Evolutionary conservation across 1,139 yeast species (phyloP), one percentile per base, ranked within the genome.

Genomic region (Pichia sp.): DNA sequence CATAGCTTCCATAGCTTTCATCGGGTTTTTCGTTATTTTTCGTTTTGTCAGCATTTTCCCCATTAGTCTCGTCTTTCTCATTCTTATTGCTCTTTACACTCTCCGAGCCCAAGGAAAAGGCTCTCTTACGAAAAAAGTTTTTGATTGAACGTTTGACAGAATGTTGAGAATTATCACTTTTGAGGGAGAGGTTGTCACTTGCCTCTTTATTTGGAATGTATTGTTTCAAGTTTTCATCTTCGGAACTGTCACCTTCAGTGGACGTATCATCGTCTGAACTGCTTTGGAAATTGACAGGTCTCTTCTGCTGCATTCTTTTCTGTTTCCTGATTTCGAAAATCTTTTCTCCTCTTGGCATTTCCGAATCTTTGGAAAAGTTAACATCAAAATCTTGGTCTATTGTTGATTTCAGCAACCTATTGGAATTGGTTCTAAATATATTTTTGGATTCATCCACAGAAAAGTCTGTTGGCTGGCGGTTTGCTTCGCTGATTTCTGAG

Each of bases 341-440:
- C 19, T 45, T 45, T 29, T 43, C 34, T 2, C 56, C 59, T 15
- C 38, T 44, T 23, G 50, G n/a, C 45, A 40, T 50, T n/a, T 42
- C 31, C 3, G 59, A 51, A 51, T 64, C 69, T 32, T 59, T 59
- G 30, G 58, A 64, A 48, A 66, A 67, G 47, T 66, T 70, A 2
- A 61, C 58, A 54, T 68, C 68, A 41, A 68, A 67, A 54, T 67
- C 70, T 42, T 60, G 58, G 45, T 59, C 61, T 49, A 65, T 59
- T 31, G 58, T 53, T 8, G 54, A 41, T 36, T 31, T 53, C 8
- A 44, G 13, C 15, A 31, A 31, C 8, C 8, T 41, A 26, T 31
- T 38, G 10, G 19, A 19, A 16, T 31, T 30, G 4, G 40, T 36
- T 36, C n/a, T 6, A 13, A 36, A 36, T 13, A 36, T 13, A 36